Percentiles rank a stretch among this genome's conserved stretches.
Evolutionary conservation across 2,329 filamentous ascomycete genomes (phyloP).

Genomic region (Cephalotrichum gorgonifer): DNA sequence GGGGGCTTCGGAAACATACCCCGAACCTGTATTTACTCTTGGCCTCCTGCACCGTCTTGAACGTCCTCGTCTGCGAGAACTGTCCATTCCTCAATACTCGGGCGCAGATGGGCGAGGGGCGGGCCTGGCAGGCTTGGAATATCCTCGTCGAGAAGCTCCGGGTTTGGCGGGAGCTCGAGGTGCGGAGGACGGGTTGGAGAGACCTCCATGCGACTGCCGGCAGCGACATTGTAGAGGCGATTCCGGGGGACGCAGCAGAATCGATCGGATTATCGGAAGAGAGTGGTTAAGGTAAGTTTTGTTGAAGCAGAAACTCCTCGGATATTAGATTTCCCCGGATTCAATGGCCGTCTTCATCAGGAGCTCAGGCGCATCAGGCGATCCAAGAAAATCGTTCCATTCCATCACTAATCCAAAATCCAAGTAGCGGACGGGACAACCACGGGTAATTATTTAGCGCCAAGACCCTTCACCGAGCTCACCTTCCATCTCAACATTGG

Average conservation of each 20-base stretch:
- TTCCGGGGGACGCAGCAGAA: not conserved
- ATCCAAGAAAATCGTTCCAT: not conserved
- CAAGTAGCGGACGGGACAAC: not conserved
- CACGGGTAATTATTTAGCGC: not conserved
- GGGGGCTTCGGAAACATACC: conserved; percentile 23
- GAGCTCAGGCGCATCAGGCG: not conserved
- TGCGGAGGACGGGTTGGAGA: not conserved
- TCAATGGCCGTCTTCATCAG: not conserved
- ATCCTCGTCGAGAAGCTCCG: conserved; percentile 5
- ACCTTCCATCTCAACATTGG: conserved; percentile 2
- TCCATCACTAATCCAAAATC: conserved; percentile 1
- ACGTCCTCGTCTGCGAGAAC: conserved; percentile 15
- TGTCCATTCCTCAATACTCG: not conserved
- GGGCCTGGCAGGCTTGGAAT: conserved; percentile 4
- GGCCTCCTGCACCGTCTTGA: conserved; percentile 48
- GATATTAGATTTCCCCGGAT: not conserved
- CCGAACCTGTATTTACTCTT: conserved; percentile 48
- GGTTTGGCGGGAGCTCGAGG: not conserved
- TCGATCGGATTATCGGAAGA: not conserved
- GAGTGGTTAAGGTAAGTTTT: not conserved
- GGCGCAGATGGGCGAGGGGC: conserved; percentile 13
- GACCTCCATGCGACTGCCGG: not conserved
- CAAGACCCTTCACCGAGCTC: conserved; percentile 6
- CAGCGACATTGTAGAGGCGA: conserved; percentile 1
- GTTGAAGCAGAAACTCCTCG: not conserved